Base-by-base conservation (phyloP, 371 early-diverging fungal species). In the Mycotypha africana region DNA sequence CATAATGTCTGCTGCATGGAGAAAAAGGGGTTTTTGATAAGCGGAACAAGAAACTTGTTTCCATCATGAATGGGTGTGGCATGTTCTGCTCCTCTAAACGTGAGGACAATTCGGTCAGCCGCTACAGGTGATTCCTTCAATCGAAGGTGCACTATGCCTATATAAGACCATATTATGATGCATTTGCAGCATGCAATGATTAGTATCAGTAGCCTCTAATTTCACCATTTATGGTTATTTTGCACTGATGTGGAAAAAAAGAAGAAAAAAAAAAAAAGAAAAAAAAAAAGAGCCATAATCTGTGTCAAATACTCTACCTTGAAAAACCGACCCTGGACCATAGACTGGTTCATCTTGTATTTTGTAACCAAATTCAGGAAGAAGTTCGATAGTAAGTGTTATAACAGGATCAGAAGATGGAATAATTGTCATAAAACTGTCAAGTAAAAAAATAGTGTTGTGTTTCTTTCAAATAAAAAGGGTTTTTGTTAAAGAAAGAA, bases 341-440 rank as follows among this genome's bases (percentile, higher is more conserved):
- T 49, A 70, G 4, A 65, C 66, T 31, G 63, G 58, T 37, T 65
- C 50, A 39, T 59, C 53, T 41, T 65, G 54, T 26, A 54, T 25
- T 15, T 53, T 49, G 56, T 60, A 70, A 24, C 70, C 70, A 42
- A 70, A 70, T 55, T 70, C 70, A 22, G 66, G 70, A 41, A 60
- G 40, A 5, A 70, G 51, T 24, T 62, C 58, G 26, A 70, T 60
- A 42, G 51, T 45, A 5, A 65, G 24, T 14, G 34, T 34, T 17
- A 50, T 31, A 33, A 42, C 24, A 14, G 46, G 46, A 30, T 53
- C 53, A 25, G 15, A 16, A 36, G 42, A 39, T 20, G 54, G 39
- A 43, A 34, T 24, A 38, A 47, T 38, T 42, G 42, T 47, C 53
- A 53, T 53, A 12, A 42, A 53, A 47, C 43, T 33, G 20, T 33